phyloP scores from a whole-genome alignment of 75 land plant genomes.

The Pinus taeda region DNA sequence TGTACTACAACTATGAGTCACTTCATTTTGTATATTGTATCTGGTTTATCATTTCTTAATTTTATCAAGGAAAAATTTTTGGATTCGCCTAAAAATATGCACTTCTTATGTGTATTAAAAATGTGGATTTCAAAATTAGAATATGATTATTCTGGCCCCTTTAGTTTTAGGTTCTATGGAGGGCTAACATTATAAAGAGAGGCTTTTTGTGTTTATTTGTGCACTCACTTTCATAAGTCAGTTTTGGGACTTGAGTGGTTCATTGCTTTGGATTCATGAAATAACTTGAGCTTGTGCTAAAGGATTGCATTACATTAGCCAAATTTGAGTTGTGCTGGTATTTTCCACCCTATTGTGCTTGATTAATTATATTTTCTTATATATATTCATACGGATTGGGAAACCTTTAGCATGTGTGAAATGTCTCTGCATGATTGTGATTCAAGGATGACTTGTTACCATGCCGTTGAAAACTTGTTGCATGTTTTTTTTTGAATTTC shows the following conservation, averaged over 20 bases:
- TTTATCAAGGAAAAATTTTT: not conserved
- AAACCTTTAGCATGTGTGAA: not conserved
- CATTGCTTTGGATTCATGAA: conserved; percentile 6
- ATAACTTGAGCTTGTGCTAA: not conserved
- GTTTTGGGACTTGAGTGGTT: not conserved
- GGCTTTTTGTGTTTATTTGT: not conserved
- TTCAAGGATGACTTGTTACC: not conserved
- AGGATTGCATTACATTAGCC: not conserved
- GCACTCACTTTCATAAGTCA: not conserved
- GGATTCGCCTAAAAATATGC: not conserved
- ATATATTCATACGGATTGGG: not conserved
- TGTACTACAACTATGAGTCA: no score
- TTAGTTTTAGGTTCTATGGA: not conserved
- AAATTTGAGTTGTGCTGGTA: not conserved
- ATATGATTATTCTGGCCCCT: conserved; percentile 30
- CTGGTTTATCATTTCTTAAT: not conserved
- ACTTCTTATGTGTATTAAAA: conserved; percentile 3
- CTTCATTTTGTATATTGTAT: not conserved
- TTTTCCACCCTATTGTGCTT: not conserved
- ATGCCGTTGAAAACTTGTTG: not conserved
- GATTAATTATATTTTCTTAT: not conserved
- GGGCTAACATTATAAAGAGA: not conserved
- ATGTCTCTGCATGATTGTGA: not conserved
- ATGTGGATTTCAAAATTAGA: conserved; percentile 45
- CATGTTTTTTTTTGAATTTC: not conserved